phyloP scores from a whole-genome alignment of 2,329 filamentous ascomycete species.

The Cadophora sp. region DNA sequence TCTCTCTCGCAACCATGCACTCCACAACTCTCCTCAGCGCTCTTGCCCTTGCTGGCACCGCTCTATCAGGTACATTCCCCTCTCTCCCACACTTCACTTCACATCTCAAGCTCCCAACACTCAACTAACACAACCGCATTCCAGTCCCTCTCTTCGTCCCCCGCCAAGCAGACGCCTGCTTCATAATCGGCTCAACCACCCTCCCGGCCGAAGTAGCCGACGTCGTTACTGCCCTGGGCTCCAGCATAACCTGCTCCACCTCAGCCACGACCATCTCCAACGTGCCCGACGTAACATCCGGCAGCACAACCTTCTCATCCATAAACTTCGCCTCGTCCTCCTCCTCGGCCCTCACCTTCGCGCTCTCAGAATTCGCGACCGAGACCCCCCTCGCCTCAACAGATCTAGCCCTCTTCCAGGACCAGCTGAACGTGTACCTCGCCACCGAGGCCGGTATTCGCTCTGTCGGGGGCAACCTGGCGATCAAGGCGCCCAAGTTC shows the following conservation, averaged over 20 bases:
- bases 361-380: conserved; percentile 60
- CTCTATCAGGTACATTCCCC: conserved; percentile 22
- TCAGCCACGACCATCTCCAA: conserved; percentile 55
- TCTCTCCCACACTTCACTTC: neutral
- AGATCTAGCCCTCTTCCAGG: conserved; percentile 59
- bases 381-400: conserved; percentile 54
- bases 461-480: conserved; percentile 58
- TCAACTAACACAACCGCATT: neutral
- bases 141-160: conserved; percentile 14
- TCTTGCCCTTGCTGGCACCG: conserved; percentile 6
- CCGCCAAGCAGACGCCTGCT: conserved; percentile 52
- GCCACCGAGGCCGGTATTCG: conserved; percentile 66
- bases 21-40: conserved; percentile 11
- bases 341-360: conserved; percentile 59
- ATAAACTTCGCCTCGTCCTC: conserved; percentile 62
- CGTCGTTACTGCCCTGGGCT: conserved; percentile 51
- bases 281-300: conserved; percentile 64
- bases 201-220: conserved; percentile 59
- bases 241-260: conserved; percentile 57
- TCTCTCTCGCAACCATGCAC: conserved; percentile 11
- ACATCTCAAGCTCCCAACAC: neutral
- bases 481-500: conserved; percentile 69
- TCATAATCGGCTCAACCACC: conserved; percentile 57
- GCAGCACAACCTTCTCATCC: conserved; percentile 56
- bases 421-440: conserved; percentile 61